Conservation (phyloP, 768 basidiomycete species). For the Suillus fuscotomentosus region DNA sequence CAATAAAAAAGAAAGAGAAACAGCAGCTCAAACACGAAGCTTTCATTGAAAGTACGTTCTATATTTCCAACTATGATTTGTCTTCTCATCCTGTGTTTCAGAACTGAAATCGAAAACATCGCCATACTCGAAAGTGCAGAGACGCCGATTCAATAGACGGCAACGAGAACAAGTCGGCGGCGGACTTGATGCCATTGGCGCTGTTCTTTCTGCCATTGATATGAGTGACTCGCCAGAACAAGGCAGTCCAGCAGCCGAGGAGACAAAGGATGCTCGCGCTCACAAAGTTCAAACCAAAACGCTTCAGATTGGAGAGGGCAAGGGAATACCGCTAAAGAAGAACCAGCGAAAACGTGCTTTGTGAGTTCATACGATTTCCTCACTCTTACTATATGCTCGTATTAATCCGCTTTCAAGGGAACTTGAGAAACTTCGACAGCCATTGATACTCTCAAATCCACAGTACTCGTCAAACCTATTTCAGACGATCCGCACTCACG, state of each 20-base stretch:
- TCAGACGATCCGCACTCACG: conserved; percentile 75
- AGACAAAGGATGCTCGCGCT: conserved; percentile 15
- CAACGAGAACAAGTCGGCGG: conserved; percentile 58
- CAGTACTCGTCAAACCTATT: conserved; percentile 71
- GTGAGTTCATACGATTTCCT: conserved; percentile 41
- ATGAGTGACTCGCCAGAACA: conserved; percentile 28
- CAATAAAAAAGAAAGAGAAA: conserved; percentile 64
- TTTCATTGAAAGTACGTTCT: conserved; percentile 59
- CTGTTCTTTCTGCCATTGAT: conserved; percentile 55
- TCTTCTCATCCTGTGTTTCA: conserved; percentile 17
- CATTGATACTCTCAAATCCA: conserved; percentile 64
- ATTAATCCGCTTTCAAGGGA: conserved; percentile 40
- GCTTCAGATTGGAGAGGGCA: conserved; percentile 69
- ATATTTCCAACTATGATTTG: neutral
- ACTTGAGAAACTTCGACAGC: conserved; percentile 66
- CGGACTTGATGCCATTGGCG: conserved; percentile 49
- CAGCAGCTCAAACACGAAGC: conserved; percentile 62
- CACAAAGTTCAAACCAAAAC: conserved; percentile 28
- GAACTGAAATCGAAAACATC: conserved; percentile 48
- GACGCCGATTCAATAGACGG: conserved; percentile 67
- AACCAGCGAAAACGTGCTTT: conserved; percentile 65
- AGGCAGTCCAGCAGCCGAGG: conserved; percentile 15
- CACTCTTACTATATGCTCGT: neutral
- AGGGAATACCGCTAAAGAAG: conserved; percentile 53
- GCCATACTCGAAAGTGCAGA: conserved; percentile 73